phyloP scores from a whole-genome alignment of 257 asterid genomes.

The Fraxinus americana region DNA sequence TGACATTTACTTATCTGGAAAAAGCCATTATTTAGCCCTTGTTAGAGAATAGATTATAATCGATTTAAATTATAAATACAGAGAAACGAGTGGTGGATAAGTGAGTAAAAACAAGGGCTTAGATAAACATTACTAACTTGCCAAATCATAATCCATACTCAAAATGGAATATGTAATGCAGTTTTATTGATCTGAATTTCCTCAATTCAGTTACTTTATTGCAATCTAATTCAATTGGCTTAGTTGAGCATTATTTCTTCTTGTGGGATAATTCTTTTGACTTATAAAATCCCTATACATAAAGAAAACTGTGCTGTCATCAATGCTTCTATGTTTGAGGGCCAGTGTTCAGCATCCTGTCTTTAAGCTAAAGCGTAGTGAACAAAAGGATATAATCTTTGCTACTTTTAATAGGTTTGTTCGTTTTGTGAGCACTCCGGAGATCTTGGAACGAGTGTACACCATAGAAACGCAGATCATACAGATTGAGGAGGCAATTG shows the following conservation, averaged over 20 bases:
- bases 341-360: background rate
- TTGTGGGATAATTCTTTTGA: conserved; percentile 11
- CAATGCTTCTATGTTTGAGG: conserved; percentile 5
- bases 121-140: background rate
- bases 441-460: conserved; percentile 86
- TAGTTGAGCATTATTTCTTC: background rate
- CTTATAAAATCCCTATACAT: conserved; percentile 12
- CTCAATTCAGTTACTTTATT: background rate
- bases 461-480: conserved; percentile 83
- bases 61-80: too few relatives aligned
- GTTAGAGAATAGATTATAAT: too few relatives aligned
- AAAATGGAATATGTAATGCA: background rate
- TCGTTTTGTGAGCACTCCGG: conserved; percentile 99
- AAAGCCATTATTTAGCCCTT: background rate
- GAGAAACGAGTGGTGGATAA: too few relatives aligned
- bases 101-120: background rate
- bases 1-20: background rate
- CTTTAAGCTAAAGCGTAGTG: background rate
- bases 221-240: background rate
- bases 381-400: conserved; percentile 19
- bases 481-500: conserved; percentile 84
- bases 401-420: conserved; percentile 71
- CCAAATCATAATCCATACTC: background rate
- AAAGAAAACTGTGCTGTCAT: conserved; percentile 17
- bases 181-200: too few relatives aligned